Conservation (phyloP, 306 rosid species). For the Datisca glomerata region DNA sequence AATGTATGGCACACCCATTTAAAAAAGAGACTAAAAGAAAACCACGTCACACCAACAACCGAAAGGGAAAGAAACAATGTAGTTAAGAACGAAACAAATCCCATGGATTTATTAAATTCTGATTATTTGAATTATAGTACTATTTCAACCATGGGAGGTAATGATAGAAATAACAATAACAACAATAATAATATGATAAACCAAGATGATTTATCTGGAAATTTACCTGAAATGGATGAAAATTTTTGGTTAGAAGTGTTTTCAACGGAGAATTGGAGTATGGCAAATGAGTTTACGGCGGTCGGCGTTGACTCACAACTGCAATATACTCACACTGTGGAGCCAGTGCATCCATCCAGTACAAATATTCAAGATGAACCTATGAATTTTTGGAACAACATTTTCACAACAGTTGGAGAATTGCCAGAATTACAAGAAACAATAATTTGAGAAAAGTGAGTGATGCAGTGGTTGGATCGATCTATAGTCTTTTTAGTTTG, state of each 20-base stretch:
- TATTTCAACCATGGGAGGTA: conserved; percentile 14
- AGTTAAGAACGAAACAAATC: conserved; percentile 26
- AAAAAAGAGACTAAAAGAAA: conserved; percentile 48
- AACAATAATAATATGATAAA: too few species aligned
- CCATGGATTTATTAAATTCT: conserved; percentile 17
- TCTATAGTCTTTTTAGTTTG: too few species aligned
- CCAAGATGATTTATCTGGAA: too few species aligned
- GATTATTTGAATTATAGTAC: conserved; percentile 17
- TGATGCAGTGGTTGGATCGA: too few species aligned
- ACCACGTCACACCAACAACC: conserved; percentile 1
- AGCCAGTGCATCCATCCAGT: conserved; percentile 13
- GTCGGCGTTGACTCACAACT: conserved; percentile 16
- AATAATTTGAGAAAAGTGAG: too few species aligned
- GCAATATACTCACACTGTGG: conserved; percentile 18
- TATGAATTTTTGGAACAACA: conserved; percentile 84
- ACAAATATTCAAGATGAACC: conserved; percentile 30
- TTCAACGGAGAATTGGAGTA: conserved; percentile 14
- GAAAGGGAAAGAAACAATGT: conserved; percentile 24
- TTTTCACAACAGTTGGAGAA: conserved; percentile 48
- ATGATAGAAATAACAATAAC: too few species aligned
- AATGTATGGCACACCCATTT: conserved; percentile 97
- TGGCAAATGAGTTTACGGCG: conserved; percentile 8
- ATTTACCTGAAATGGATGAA: conserved; percentile 33
- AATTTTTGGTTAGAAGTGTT: conserved; percentile 49
- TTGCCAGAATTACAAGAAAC: conserved; percentile 40